Evolutionary conservation across 495 filamentous ascomycete genomes (phyloP).

Genomic region (Acidomyces sp.): DNA sequence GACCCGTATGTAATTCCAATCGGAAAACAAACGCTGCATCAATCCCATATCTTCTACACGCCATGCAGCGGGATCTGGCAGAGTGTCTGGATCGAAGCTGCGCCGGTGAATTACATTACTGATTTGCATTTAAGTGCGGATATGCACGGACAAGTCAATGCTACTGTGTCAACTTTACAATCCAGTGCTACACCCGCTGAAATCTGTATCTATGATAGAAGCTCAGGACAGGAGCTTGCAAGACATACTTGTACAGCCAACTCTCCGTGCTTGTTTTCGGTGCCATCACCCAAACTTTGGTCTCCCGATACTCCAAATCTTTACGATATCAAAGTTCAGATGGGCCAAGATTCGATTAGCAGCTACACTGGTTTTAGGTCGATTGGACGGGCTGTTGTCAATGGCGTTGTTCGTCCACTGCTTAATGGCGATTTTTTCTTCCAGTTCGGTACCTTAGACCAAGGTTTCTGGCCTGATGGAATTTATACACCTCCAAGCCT

Average conservation of each 20-base stretch:
- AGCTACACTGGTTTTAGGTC: conserved; percentile 61
- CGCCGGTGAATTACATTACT: conserved; percentile 41
- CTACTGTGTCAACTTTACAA: conserved; percentile 25
- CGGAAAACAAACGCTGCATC: conserved; percentile 48
- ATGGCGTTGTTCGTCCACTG: conserved; percentile 47
- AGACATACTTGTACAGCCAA: conserved; percentile 33
- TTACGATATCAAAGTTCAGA: conserved; percentile 46
- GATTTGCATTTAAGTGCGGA: conserved; percentile 42
- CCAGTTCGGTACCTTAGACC: conserved; percentile 53
- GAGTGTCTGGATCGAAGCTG: conserved; percentile 52
- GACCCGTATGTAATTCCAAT: conserved; percentile 43
- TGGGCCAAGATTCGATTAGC: conserved; percentile 40
- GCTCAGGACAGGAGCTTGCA: conserved; percentile 25
- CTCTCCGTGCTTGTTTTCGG: conserved; percentile 38
- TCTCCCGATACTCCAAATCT: conserved; percentile 46
- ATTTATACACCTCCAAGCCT: conserved; percentile 45
- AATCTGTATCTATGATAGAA: conserved; percentile 33
- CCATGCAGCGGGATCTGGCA: conserved; percentile 62
- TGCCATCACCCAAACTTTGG: conserved; percentile 43
- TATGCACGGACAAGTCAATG: conserved; percentile 41
- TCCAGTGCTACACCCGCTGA: conserved; percentile 28
- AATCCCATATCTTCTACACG: conserved; percentile 55
- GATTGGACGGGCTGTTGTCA: conserved; percentile 37
- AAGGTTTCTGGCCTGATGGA: conserved; percentile 59
- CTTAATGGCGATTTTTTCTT: conserved; percentile 54